Evolutionary conservation across 73 alveolate genomes (phyloP).

Genomic region (Paramecium primaurelia): DNA sequence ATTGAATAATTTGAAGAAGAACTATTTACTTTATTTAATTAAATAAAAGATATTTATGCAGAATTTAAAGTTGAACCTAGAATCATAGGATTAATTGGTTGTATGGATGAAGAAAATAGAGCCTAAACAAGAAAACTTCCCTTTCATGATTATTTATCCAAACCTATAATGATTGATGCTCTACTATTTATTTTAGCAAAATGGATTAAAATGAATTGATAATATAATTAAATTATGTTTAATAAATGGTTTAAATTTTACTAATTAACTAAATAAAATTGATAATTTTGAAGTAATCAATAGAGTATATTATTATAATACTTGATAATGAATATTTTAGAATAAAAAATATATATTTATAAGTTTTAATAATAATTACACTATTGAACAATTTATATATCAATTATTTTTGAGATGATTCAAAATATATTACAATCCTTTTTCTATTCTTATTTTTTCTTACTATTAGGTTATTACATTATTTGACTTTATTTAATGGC

Average conservation of each 20-base stretch:
- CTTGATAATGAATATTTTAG: no score
- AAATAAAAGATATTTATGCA: neutral
- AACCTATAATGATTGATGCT: constrained; percentile 35
- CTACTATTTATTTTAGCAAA: neutral
- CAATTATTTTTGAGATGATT: neutral
- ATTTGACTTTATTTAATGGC: neutral
- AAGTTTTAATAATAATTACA: neutral
- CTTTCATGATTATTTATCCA: neutral
- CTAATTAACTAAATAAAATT: no score
- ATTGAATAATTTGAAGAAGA: neutral
- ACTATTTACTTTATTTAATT: neutral
- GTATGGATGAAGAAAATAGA: neutral
- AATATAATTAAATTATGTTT: neutral
- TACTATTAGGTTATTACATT: neutral
- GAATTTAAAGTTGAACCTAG: neutral
- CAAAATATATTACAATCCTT: neutral
- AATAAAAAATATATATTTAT: no score
- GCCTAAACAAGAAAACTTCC: neutral
- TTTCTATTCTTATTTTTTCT: neutral
- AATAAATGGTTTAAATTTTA: neutral
- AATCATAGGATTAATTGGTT: constrained; percentile 36
- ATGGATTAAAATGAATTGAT: constrained; percentile 12
- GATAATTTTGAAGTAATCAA: no score
- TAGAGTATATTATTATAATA: no score
- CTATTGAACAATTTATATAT: neutral